Base-by-base conservation (phyloP, 805 yeast species). In the Torulaspora maleeae region DNA sequence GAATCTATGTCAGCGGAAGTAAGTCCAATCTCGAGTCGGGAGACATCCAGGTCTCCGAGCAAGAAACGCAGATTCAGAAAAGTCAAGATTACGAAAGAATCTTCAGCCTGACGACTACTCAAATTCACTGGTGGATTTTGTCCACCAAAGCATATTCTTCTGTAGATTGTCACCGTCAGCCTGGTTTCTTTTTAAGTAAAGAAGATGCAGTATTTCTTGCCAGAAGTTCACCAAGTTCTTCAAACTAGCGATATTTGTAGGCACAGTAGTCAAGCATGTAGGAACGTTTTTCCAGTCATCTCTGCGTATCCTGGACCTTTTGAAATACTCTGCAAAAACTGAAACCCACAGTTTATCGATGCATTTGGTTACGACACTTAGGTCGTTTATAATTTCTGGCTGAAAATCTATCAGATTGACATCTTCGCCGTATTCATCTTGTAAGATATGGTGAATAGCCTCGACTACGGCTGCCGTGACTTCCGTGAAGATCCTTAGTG, bases 381-480 rank as follows among this genome's bases (percentile, higher is more conserved):
- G 52, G 7, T 67, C 61, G 0, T 30, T 33, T 1, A 77, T 50
- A 2, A 55, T 28, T 12, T 62, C 51, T 9, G 68, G 65, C 17
- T 73, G 63, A 56, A 79, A 83, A 0, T 74, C 80, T 3, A 81
- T 49, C 29, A 80, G 57, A 2, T 69, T 76, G 11, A 78, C 47
- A 37, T 82, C 86, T 3, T 67, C 72, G 0, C 77, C 87, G 57
- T 76, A 85, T 36, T 72, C 79, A 3, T 65, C 57, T n/a, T 55
- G 58, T 77, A 86, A 73, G 11, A 76, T 75, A 38, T 60, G 61
- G 38, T 76, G 79, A 2, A 82, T 66, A 0, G 79, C 76, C 1
- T 75, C 74, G 11, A 68, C 51, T 0, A 71, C 67, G 0, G 79
- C 43, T 2, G 57, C 54, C 39, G 62, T 68, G 0, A 76, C 61